Conservation (phyloP, 176 grass and related monocot genomes). For the Elymus sibiricus region DNA sequence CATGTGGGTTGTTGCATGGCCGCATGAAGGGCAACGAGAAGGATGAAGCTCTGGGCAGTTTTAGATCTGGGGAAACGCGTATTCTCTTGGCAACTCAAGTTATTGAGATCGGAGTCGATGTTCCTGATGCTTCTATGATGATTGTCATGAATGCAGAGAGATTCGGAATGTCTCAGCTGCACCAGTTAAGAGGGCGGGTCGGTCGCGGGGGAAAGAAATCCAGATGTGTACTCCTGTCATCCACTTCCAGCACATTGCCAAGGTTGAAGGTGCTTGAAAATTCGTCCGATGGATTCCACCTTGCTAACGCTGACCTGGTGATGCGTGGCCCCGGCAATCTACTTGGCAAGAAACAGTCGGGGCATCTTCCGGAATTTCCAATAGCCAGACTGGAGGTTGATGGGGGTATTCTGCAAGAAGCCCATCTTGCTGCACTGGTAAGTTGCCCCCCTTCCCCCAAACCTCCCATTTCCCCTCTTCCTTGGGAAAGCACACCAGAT, state of each 20-base stretch:
- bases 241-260: conserved; percentile 46
- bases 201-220: conserved; percentile 78
- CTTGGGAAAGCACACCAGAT: not conserved
- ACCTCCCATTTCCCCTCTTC: not conserved
- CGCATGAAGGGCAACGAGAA: conserved; percentile 77
- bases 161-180: conserved; percentile 88
- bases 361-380: conserved; percentile 94
- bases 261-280: conserved; percentile 77
- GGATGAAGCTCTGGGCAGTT: conserved; percentile 65
- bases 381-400: conserved; percentile 93
- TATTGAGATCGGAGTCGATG: conserved; percentile 88
- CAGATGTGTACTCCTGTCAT: conserved; percentile 71
- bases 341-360: conserved; percentile 91
- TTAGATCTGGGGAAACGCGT: conserved; percentile 68
- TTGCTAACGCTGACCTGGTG: conserved; percentile 79
- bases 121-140: conserved; percentile 98
- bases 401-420: conserved; percentile 81
- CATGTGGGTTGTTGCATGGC: conserved; percentile 81
- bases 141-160: conserved; percentile 89
- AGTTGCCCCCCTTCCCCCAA: not conserved
- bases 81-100: conserved; percentile 88
- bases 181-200: conserved; percentile 87
- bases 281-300: conserved; percentile 82
- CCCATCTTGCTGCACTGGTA: conserved; percentile 82
- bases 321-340: conserved; percentile 85